Conservation (phyloP, 495 filamentous ascomycete species). For the Aspergillus diversus region DNA sequence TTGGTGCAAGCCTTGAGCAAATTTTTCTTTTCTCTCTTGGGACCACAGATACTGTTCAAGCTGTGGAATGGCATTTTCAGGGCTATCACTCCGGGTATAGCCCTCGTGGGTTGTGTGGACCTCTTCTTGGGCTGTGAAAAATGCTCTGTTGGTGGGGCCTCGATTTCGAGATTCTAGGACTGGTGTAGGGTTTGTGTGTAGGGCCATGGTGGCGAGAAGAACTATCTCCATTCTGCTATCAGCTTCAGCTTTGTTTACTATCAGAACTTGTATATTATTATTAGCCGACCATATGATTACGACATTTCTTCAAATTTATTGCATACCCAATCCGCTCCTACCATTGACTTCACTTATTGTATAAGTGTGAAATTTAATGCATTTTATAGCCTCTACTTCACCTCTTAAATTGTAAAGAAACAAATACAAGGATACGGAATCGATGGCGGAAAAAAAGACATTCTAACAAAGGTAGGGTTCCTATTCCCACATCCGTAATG, state of each 20-base stretch:
- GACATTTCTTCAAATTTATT: background rate
- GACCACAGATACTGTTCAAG: too few species aligned
- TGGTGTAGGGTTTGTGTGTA: background rate
- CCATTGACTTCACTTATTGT: background rate
- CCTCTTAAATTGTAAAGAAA: background rate
- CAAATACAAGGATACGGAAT: conserved; percentile 25
- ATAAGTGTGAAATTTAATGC: background rate
- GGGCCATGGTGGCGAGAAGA: background rate
- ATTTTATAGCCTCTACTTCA: conserved; percentile 19
- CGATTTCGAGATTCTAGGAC: too few species aligned
- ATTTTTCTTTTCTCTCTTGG: too few species aligned
- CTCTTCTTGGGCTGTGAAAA: too few species aligned
- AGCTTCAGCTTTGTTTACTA: background rate
- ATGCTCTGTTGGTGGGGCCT: too few species aligned
- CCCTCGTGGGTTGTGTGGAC: too few species aligned
- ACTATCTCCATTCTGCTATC: conserved; percentile 11
- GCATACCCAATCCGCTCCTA: background rate
- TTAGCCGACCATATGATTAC: background rate
- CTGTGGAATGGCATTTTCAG: too few species aligned
- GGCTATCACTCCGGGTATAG: too few species aligned
- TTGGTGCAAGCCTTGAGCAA: too few species aligned
- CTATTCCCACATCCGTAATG: conserved; percentile 1
- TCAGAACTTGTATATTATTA: conserved; percentile 18
- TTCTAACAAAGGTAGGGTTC: conserved; percentile 15
- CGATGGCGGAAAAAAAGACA: conserved; percentile 15